These are phyloP conservation scores for Aquilaria agallochum DNA, from an alignment of 441 rosid species.

Conservation along the genomic window DNA sequence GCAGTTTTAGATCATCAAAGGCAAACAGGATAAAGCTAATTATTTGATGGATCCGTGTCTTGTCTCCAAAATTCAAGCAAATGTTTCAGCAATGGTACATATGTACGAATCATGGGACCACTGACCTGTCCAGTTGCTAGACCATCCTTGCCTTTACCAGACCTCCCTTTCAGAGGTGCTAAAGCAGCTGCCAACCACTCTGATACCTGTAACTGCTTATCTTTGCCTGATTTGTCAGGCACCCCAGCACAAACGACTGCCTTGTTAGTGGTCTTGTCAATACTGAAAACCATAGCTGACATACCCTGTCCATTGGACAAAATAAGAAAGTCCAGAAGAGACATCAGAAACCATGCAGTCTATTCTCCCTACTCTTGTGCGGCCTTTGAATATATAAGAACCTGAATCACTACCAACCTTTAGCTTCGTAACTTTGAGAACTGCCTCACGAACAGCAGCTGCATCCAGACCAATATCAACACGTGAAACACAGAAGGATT, in stretches of 20 bases:
- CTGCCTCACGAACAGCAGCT: constrained; percentile 95
- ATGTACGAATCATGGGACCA: constrained; percentile 1
- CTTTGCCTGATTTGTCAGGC: constrained; percentile 55
- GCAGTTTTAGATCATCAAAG: too few relatives aligned
- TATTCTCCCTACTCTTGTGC: too few relatives aligned
- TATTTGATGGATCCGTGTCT: not conserved
- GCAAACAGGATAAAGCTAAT: too few relatives aligned
- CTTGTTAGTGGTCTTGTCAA: constrained; percentile 85
- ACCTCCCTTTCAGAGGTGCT: constrained; percentile 81
- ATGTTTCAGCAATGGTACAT: not conserved
- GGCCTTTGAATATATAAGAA: too few relatives aligned
- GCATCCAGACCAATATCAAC: constrained; percentile 93
- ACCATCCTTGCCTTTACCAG: constrained; percentile 94
- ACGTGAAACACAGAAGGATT: constrained; percentile 60
- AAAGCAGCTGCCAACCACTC: constrained; percentile 86
- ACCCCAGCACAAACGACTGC: constrained; percentile 91
- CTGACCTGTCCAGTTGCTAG: constrained; percentile 95
- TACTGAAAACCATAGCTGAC: constrained; percentile 84
- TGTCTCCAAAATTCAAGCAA: not conserved
- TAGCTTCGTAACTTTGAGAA: constrained; percentile 63
- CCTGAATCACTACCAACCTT: constrained; percentile 38
- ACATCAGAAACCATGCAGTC: not conserved
- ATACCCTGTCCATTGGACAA: constrained; percentile 56
- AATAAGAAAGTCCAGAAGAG: not conserved
- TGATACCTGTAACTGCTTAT: constrained; percentile 73